These are phyloP conservation scores for Dioszegia crocea DNA, from an alignment of 768 basidiomycete species.

Conservation along the genomic window DNA sequence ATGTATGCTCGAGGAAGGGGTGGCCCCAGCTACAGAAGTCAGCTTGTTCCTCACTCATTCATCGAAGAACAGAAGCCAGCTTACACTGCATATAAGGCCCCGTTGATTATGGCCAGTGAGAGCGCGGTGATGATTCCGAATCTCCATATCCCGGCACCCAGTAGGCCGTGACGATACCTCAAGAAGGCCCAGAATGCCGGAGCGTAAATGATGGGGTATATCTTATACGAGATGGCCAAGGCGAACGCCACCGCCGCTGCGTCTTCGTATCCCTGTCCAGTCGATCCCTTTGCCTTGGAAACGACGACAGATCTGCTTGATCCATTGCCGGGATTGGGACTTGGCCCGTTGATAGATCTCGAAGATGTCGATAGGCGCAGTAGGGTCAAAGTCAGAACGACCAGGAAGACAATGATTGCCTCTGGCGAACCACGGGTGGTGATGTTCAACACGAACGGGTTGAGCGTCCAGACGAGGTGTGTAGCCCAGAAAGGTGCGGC, in stretches of 20 bases:
- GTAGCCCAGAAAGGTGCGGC: constrained; percentile 22
- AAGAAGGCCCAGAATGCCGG: constrained; percentile 63
- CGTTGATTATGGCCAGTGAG: constrained; percentile 64
- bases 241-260: constrained; percentile 70
- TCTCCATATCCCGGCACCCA: constrained; percentile 54
- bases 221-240: constrained; percentile 89
- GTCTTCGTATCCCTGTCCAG: constrained; percentile 56
- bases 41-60: not conserved
- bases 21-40: constrained; percentile 75
- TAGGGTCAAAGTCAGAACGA: constrained; percentile 5
- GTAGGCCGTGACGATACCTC: constrained; percentile 23
- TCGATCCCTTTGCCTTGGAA: too few species aligned
- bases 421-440: constrained; percentile 97
- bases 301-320: too few species aligned
- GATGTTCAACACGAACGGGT: constrained; percentile 91
- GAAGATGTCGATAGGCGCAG: constrained; percentile 2
- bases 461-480: constrained; percentile 68
- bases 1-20: constrained; percentile 85
- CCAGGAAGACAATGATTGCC: constrained; percentile 62
- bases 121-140: constrained; percentile 68
- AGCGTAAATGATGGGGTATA: constrained; percentile 90
- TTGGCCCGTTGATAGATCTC: too few species aligned
- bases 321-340: too few species aligned
- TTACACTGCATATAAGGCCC: constrained; percentile 69
- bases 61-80: constrained; percentile 39